These are phyloP conservation scores for Stropharia rugosoannulata DNA, from an alignment of 768 basidiomycete species.

Conservation along the genomic window DNA sequence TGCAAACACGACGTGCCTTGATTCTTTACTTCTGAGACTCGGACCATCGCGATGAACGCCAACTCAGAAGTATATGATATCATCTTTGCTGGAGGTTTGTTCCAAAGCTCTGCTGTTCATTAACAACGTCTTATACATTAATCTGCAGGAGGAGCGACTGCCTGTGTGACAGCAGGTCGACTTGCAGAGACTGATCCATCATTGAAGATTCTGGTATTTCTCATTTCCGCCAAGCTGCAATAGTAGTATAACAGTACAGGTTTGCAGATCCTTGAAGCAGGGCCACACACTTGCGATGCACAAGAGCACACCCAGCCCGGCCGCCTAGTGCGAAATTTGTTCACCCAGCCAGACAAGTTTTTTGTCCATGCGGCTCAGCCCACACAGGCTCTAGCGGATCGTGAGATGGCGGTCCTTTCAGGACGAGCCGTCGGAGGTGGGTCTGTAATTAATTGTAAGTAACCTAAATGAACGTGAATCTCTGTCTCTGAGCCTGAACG, in stretches of 20 bases:
- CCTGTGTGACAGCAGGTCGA: constrained; percentile 55
- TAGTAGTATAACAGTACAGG: not conserved
- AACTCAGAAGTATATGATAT: not conserved
- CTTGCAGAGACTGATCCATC: constrained; percentile 51
- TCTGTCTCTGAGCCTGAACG: too few relatives aligned
- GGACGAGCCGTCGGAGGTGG: constrained; percentile 64
- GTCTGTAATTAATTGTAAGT: constrained; percentile 58
- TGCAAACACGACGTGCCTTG: too few relatives aligned
- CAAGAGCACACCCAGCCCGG: constrained; percentile 54
- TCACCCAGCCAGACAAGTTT: constrained; percentile 37
- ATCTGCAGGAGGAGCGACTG: constrained; percentile 46
- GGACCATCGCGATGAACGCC: not conserved
- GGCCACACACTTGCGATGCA: constrained; percentile 46
- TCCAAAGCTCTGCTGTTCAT: not conserved
- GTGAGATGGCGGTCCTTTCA: constrained; percentile 39
- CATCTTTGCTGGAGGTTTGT: constrained; percentile 6
- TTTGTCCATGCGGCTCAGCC: constrained; percentile 42
- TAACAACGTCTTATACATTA: not conserved
- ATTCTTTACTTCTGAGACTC: too few relatives aligned
- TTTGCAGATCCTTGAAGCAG: constrained; percentile 53
- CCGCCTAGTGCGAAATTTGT: constrained; percentile 44
- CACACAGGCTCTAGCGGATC: constrained; percentile 40
- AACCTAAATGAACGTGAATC: not conserved
- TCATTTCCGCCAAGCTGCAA: not conserved
- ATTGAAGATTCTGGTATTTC: constrained; percentile 51